A percentile compares a stretch with the other conserved stretches of the same genome.
These are phyloP conservation scores for Rhododendron vialii DNA, from an alignment of 148 eudicot species.

Conservation along the genomic window DNA sequence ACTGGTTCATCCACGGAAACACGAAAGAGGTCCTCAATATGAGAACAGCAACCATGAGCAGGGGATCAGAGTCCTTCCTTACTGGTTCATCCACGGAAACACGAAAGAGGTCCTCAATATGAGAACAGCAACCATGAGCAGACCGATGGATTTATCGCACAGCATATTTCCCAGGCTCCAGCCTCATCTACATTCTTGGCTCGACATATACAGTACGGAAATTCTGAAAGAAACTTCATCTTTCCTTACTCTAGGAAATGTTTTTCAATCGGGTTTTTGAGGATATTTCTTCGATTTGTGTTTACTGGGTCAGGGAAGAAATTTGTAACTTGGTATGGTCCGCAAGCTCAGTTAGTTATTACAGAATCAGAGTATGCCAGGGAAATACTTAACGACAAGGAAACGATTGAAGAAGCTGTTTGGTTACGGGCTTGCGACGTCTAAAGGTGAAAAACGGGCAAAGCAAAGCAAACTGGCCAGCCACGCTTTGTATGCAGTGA, in stretches of 20 bases:
- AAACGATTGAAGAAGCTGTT: background rate
- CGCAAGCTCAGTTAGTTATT: background rate
- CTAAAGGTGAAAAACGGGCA: conserved; percentile 19
- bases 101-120: background rate
- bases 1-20: conserved; percentile 1
- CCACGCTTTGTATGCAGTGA: conserved; percentile 22
- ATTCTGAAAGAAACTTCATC: too few species aligned
- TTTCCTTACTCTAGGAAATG: too few species aligned
- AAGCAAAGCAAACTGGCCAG: conserved; percentile 18
- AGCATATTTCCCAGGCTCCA: background rate
- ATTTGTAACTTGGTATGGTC: background rate
- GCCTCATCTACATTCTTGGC: conserved; percentile 6
- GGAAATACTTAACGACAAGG: conserved; percentile 1
- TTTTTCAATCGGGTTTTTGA: background rate
- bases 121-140: background rate
- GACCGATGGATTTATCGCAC: background rate
- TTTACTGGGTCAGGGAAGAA: background rate
- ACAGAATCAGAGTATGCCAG: background rate
- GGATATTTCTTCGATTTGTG: background rate
- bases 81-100: conserved; percentile 1
- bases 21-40: background rate
- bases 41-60: background rate
- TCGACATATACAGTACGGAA: background rate
- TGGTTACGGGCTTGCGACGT: background rate
- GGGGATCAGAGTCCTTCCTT: conserved; percentile 4